phyloP scores from a whole-genome alignment of 495 filamentous ascomycete species.

The Cetradonia linearis region DNA sequence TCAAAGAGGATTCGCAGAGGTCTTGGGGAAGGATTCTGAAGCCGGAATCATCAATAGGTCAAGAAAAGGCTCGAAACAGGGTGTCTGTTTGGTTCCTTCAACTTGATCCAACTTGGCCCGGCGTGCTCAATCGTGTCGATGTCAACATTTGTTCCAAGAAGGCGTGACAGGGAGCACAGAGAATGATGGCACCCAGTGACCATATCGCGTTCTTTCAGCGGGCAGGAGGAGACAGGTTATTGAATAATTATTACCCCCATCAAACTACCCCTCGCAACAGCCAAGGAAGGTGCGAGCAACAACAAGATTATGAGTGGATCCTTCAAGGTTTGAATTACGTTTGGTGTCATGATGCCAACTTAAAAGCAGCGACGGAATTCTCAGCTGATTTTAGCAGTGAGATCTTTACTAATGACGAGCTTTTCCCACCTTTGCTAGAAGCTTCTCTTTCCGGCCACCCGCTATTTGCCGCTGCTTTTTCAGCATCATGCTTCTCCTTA shows the following conservation, averaged over 20 bases:
- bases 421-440: background rate
- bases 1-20: background rate
- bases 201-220: background rate
- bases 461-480: slow-evolving; percentile 6
- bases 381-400: too few species aligned
- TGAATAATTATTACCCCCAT: slow-evolving; percentile 11
- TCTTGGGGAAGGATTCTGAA: background rate
- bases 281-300: background rate
- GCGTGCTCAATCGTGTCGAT: background rate
- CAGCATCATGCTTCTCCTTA: background rate
- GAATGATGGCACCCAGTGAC: background rate
- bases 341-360: background rate
- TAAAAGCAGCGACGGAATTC: background rate
- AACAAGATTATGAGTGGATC: slow-evolving; percentile 2
- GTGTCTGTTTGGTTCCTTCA: background rate
- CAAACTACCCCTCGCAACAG: slow-evolving; percentile 9
- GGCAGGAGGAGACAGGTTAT: background rate
- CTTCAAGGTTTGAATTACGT: slow-evolving; percentile 5
- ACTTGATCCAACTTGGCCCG: too few species aligned
- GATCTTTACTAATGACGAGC: too few species aligned
- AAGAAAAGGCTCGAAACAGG: background rate
- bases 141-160: background rate
- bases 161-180: background rate
- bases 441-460: background rate
- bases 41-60: background rate